Conservation (phyloP, 345 rosid genomes). For the Ceriops decandra region DNA sequence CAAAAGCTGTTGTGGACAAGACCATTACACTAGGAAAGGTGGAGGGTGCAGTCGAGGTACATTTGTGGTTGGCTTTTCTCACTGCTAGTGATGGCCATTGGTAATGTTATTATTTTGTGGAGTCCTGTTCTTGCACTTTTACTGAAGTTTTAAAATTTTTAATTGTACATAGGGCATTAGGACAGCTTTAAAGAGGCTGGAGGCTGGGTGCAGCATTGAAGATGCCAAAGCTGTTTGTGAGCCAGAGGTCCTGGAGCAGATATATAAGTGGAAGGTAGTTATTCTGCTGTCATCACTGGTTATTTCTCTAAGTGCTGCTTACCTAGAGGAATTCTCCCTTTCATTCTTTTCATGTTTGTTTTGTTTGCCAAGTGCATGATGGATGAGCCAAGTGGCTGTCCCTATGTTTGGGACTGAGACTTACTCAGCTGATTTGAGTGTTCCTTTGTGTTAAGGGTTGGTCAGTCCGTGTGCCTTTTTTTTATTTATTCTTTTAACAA, state of each 20-base stretch:
- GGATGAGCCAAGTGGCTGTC: background rate
- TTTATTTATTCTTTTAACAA: background rate
- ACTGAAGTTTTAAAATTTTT: background rate
- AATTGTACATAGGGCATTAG: constrained; percentile 57
- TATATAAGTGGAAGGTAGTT: constrained; percentile 82
- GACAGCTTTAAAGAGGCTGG: constrained; percentile 68
- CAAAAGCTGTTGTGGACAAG: constrained; percentile 51
- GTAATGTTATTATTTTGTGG: background rate
- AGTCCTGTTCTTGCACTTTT: background rate
- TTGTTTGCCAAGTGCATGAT: background rate
- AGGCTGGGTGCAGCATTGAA: constrained; percentile 58
- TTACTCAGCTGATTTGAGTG: background rate
- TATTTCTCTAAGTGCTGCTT: background rate
- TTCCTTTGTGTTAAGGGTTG: background rate
- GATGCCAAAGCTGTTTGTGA: constrained; percentile 91
- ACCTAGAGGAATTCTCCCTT: background rate
- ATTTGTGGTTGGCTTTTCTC: constrained; percentile 1
- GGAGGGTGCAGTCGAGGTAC: constrained; percentile 81
- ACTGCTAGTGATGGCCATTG: constrained; percentile 1
- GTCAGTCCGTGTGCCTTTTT: background rate
- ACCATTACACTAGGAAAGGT: constrained; percentile 73
- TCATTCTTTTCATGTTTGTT: background rate
- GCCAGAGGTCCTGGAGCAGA: constrained; percentile 61
- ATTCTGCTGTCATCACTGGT: constrained; percentile 4
- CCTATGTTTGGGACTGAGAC: background rate